Base-by-base conservation (phyloP, 2,329 filamentous ascomycete genomes). In the Aotearoamyces nothofagi region DNA sequence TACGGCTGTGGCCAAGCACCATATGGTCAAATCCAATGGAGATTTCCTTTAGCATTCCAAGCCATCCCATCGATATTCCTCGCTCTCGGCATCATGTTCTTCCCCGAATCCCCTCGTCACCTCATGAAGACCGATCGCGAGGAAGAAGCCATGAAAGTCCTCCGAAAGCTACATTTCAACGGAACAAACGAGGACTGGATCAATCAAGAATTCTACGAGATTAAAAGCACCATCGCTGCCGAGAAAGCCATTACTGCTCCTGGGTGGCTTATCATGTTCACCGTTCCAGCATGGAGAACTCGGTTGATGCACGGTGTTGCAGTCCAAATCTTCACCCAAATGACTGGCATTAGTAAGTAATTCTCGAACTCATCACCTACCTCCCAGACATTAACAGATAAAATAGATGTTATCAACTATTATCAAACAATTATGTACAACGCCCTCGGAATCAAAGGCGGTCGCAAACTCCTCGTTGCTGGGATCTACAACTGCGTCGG, bases 301-400 rank as follows among this genome's bases (percentile, higher is more conserved):
- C 59, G 74, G 10, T 61, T 78, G 28, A 48, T 74, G 37, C 66
- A 75, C 35, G 74, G 67, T 13, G 64, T 64, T 23, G 50, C 68
- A 17, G 63, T 75, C 22, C 72, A 80, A 45, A 61, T 72, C 35
- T 73, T 78, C 40, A 70, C 71, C 3, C 72, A 78, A 37, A 63
- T 78, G 41, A 65, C 60, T n/a, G 68, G 67, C 24, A 66, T 68
- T 40, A 67, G 54, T 53, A 47, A 26, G 39, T 17, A 9, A 17
- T 4, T n/a, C 17, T 6, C n/a, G n/a, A n/a, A n/a, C n/a, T n/a
- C n/a, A n/a, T n/a, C n/a, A n/a, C n/a, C n/a, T n/a, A n/a, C n/a
- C n/a, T n/a, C n/a, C n/a, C n/a, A n/a, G n/a, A n/a, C n/a, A n/a
- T n/a, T n/a, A n/a, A n/a, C n/a, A n/a, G n/a, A n/a, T n/a, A n/a